phyloP scores from a whole-genome alignment of 441 rosid species.

The Corymbia calophylla region DNA sequence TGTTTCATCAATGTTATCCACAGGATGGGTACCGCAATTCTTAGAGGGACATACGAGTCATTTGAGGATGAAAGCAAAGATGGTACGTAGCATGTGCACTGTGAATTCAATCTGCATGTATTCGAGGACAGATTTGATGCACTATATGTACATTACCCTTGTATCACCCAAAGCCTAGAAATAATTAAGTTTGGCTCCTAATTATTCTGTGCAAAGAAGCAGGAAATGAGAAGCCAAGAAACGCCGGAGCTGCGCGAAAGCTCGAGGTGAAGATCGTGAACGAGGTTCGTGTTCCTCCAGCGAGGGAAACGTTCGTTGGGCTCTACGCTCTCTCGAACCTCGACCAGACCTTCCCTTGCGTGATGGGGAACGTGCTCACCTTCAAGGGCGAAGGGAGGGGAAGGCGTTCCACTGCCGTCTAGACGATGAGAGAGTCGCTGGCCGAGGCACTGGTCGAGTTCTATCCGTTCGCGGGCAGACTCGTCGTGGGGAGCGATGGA shows the following conservation, averaged over 20 bases:
- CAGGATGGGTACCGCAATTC: background rate
- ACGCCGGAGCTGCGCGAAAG: no score
- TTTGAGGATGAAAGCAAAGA: background rate
- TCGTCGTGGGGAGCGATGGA: background rate
- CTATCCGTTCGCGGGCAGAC: background rate
- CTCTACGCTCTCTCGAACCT: no score
- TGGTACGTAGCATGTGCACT: background rate
- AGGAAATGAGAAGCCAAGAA: no score
- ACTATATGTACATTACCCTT: background rate
- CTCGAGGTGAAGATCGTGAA: no score
- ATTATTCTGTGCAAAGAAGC: no score
- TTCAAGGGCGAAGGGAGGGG: background rate
- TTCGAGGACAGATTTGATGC: background rate
- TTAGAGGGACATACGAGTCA: background rate
- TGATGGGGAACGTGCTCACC: no score
- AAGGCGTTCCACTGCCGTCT: background rate
- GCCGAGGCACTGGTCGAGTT: background rate
- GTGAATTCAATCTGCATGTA: no score
- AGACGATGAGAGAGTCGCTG: background rate
- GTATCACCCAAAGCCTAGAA: background rate
- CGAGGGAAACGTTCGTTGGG: no score
- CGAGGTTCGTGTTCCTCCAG: no score
- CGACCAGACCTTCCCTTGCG: no score
- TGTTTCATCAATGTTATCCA: background rate
- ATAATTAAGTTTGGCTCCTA: background rate